Base-by-base conservation (phyloP, 2,329 filamentous ascomycete genomes). In the Pseudopithomyces chartarum region DNA sequence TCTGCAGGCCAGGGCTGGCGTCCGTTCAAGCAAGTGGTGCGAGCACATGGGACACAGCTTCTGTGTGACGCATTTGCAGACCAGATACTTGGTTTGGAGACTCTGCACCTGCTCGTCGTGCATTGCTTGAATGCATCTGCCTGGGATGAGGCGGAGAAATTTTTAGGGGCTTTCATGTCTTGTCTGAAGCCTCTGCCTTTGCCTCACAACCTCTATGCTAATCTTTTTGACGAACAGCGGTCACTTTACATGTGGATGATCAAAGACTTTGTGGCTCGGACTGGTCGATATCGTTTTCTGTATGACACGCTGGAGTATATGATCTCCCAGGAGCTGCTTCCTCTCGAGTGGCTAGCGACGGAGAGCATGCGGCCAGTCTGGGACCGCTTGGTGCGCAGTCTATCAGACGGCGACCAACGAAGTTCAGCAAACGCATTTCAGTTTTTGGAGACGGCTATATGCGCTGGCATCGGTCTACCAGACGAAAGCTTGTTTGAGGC, bases 1-100 rank as follows among this genome's bases (percentile, higher is more conserved):
- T 54, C 60, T 3, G 49, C 58, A 13, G 72, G 70, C 13, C 62
- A 69, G 23, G 76, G 74, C 19, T 80, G 78, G 76, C 62, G 68
- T 5, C 68, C 69, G 1, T 70, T 81, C 48, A 74, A 74, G 26
- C 70, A 77, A 22, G 70, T 79, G 1, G 75, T 79, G 4, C 65
- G 78, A 26, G 74, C 77, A 20, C 78, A 80, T 65, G 76, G 69
- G 1, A 68, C 79, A 1, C 65, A 70, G 10, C 54, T 78, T 11
- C 23, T 80, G 5, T 69, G 69, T 42, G 65, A 71, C 50, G 77
- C 77, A 7, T 65, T 80, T 45, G 55, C 59, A 8, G 72, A 78
- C 17, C 60, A 62, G 0, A 54, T 77, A 13, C 59, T 79, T 6
- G 57, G 59, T 6, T 48, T 63, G 6, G 61, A 66, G 13, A 66